Evolutionary conservation across 1,139 yeast genomes (phyloP).

Genomic region (Debaryomycetaceae sp.): DNA sequence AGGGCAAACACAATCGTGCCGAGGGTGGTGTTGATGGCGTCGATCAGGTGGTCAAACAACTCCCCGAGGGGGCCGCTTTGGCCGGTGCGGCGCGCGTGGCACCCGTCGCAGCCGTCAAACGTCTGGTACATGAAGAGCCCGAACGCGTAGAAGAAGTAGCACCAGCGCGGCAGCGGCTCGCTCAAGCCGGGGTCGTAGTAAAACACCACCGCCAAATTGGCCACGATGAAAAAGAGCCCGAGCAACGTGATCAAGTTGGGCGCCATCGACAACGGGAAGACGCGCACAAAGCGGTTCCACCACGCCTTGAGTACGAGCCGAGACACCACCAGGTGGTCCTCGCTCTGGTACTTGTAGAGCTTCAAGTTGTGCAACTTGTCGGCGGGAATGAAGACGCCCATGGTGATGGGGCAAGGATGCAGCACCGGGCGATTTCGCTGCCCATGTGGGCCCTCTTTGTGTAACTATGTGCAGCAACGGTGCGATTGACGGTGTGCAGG

Average conservation of each 20-base stretch:
- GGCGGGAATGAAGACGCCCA: constrained; percentile 73
- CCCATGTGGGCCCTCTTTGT: too few species aligned
- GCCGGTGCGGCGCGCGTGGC: constrained; percentile 90
- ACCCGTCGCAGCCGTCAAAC: constrained; percentile 94
- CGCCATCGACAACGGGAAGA: constrained; percentile 85
- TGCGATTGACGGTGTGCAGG: too few species aligned
- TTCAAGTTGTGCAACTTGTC: constrained; percentile 58
- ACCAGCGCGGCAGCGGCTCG: constrained; percentile 69
- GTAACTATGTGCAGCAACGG: too few species aligned
- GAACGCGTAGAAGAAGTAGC: constrained; percentile 72
- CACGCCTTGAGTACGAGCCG: constrained; percentile 73
- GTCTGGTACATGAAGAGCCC: constrained; percentile 91
- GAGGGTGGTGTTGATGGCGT: constrained; percentile 83
- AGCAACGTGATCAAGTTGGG: constrained; percentile 80
- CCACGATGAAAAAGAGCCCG: constrained; percentile 68
- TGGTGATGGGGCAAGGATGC: constrained; percentile 18
- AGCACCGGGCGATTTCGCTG: too few species aligned
- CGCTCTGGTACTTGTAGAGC: constrained; percentile 67
- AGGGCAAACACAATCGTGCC: constrained; percentile 72
- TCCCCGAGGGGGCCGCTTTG: constrained; percentile 95
- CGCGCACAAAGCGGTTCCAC: constrained; percentile 65
- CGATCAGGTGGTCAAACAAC: constrained; percentile 89
- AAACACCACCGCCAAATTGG: constrained; percentile 62
- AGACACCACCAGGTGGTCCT: constrained; percentile 77
- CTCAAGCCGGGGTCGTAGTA: constrained; percentile 70